These are phyloP conservation scores for Polyplosphaeria fusca DNA, from an alignment of 495 filamentous ascomycete species.

Conservation along the genomic window DNA sequence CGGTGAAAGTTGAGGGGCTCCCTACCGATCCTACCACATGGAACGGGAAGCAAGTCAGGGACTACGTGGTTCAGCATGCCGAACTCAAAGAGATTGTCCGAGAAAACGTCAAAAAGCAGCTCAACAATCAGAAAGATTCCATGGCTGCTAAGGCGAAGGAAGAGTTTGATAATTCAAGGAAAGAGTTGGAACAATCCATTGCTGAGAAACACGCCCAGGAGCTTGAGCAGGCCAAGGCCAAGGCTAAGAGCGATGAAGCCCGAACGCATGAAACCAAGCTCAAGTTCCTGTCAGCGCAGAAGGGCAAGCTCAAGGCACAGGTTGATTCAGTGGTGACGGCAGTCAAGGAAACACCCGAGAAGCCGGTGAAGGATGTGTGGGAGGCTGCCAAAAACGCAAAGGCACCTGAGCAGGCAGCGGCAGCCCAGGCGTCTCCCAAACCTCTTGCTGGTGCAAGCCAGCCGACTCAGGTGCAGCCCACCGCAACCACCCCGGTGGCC, in stretches of 20 bases:
- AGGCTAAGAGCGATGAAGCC: constrained; percentile 57
- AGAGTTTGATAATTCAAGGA: no score
- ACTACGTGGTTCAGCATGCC: no score
- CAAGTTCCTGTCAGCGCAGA: no score
- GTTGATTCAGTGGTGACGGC: constrained; percentile 74
- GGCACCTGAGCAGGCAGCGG: constrained; percentile 6
- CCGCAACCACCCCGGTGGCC: neutral
- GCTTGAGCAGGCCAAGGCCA: constrained; percentile 41
- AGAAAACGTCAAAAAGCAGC: constrained; percentile 44
- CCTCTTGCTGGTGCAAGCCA: neutral
- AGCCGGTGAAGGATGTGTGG: constrained; percentile 81
- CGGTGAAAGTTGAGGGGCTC: no score
- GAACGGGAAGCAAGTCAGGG: no score
- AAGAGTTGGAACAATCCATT: no score
- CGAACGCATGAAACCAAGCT: constrained; percentile 69
- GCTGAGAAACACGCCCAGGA: no score
- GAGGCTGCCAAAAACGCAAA: constrained; percentile 64
- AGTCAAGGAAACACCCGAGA: constrained; percentile 76
- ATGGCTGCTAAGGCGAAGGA: constrained; percentile 39
- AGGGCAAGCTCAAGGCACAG: constrained; percentile 52
- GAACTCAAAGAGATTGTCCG: constrained; percentile 1
- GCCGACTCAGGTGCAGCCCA: neutral
- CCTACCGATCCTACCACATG: no score
- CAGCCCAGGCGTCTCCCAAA: neutral
- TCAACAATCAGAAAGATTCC: constrained; percentile 47